Evolutionary conservation across 2,329 filamentous ascomycete genomes (phyloP), one percentile per base, ranked within the genome.

Genomic region (Phoma sp.): DNA sequence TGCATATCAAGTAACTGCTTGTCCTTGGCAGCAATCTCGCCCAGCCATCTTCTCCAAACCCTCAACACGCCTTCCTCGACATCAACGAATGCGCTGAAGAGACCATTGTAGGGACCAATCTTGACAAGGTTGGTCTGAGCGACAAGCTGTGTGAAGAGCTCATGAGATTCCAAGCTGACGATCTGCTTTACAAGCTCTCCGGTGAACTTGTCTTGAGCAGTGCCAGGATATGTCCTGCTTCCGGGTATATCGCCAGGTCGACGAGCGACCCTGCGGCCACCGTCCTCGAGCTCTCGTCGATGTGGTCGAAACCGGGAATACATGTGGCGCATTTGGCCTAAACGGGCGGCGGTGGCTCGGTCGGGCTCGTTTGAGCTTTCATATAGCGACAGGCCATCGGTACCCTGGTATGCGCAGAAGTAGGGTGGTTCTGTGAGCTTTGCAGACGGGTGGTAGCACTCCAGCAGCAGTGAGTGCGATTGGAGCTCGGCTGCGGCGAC

Each of bases 101-200:
- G 70, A 4, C 85, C 86, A 22, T 79, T 80, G 25, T 79, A 80
- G 1, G 85, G 82, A 1, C 86, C 84, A 27, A 86, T 78, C 68
- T 87, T 87, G 56, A 91, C 86, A 33, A 96, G 74, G 65, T 87
- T 90, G 7, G 84, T 84, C 23, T 85, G 79, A 4, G 85, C 83
- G 68, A 88, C 89, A 9, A 95, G 80, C 73, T 95, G 90, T 1
- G 87, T 86, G 69, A 93, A 93, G 14, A 86, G 76, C 73, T 92
- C 89, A 57, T 85, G 82, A 1, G 82, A 82, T 60, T 93, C 90
- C 1, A 95, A 77, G 40, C 80, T 79, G 37, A 93, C 70, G 7
- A 82, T 83, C 54, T 89, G 83, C 11, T 78, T 81, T 1, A 88
- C 83, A 7, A 78, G 71, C 24, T 81, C 77, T 25, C 77, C 73